Evolutionary conservation across 768 basidiomycete genomes (phyloP).

Genomic region (Cystobasidium tubakii): DNA sequence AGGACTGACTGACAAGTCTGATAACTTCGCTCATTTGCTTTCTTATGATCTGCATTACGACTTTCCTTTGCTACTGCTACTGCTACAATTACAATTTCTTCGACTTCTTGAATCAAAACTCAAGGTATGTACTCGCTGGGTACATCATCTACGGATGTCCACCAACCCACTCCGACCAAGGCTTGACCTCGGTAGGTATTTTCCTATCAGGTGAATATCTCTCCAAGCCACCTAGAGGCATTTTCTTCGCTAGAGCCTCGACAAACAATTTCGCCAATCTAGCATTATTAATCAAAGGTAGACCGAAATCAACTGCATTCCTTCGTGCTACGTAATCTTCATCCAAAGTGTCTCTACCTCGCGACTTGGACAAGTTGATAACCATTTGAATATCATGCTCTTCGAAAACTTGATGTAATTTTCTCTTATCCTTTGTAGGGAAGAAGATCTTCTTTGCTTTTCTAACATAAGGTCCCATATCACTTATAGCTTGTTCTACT

Average conservation of each 20-base stretch:
- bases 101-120: too few relatives aligned
- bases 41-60: neutral
- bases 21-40: too few relatives aligned
- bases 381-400: conserved; percentile 92
- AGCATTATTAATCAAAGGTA: conserved; percentile 84
- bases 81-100: neutral
- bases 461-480: conserved; percentile 61
- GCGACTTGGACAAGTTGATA: conserved; percentile 78
- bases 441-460: conserved; percentile 76
- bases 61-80: neutral
- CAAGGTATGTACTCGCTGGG: too few relatives aligned
- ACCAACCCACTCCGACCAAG: conserved; percentile 78
- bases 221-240: conserved; percentile 64
- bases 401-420: conserved; percentile 81
- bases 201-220: conserved; percentile 71
- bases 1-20: too few relatives aligned
- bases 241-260: conserved; percentile 74
- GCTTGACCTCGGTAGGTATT: conserved; percentile 82
- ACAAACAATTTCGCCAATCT: conserved; percentile 84
- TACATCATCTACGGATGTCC: conserved; percentile 40
- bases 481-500: conserved; percentile 75
- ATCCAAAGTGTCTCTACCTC: conserved; percentile 69
- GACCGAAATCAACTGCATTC: conserved; percentile 91
- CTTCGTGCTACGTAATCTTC: conserved; percentile 50
- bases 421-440: conserved; percentile 93